Conservation (phyloP, 257 asterid genomes). For the Solanum sparsipilum region DNA sequence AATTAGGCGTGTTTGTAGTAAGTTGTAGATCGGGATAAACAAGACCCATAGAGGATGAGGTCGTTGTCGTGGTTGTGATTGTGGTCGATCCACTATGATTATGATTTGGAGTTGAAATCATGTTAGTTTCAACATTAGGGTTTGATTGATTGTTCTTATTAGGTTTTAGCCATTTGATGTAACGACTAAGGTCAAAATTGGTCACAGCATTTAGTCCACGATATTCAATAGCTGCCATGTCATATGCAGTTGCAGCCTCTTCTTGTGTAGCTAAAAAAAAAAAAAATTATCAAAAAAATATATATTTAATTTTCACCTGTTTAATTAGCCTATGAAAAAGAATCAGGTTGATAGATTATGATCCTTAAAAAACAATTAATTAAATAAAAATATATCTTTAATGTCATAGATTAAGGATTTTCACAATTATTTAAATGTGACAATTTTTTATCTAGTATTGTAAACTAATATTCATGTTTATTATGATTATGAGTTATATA, state of each 20-base stretch:
- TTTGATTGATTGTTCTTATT: neutral
- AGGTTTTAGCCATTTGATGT: constrained; percentile 75
- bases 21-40: neutral
- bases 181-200: constrained; percentile 71
- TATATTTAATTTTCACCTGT: too few species aligned
- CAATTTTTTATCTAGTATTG: neutral
- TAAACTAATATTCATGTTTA: too few species aligned
- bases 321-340: too few species aligned
- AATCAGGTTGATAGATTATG: too few species aligned
- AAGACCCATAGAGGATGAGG: neutral
- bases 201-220: constrained; percentile 84
- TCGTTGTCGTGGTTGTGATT: neutral
- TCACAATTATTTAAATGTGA: neutral
- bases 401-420: neutral
- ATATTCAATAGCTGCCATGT: constrained; percentile 83
- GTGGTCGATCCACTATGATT: neutral
- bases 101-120: constrained; percentile 4
- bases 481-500: neutral
- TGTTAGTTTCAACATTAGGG: constrained; percentile 9
- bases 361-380: too few species aligned
- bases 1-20: neutral
- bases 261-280: constrained; percentile 62
- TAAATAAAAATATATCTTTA: too few species aligned
- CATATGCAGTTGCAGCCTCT: constrained; percentile 84
- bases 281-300: neutral